Evolutionary conservation across 352 stramenopile species (phyloP), one percentile per base, ranked within the genome.

Genomic region (Phytophthora pseudosyringae): DNA sequence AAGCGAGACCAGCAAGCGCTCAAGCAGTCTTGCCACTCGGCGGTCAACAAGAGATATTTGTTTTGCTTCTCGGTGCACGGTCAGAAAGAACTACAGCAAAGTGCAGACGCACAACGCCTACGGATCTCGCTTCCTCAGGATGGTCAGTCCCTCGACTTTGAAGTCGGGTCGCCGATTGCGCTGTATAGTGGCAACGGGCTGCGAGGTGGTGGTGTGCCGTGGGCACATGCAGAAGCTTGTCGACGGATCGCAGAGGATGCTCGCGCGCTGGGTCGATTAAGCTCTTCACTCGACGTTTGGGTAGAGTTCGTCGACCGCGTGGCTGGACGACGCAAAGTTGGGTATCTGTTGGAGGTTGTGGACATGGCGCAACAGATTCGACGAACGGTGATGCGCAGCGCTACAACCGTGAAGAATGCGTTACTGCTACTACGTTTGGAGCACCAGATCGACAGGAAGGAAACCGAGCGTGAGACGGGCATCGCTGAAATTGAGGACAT

Each of bases 241-340:
- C 56, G 57, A 25, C 50, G 41, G 3, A 69, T 75, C 49, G 67
- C 45, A 4, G 46, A 64, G 16, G 51, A 75, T 57, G 58, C 62
- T 40, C 51, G 51, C 12, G 62, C 67, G 21, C 55, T 90, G 12
- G 52, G 39, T 15, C 74, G 63, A 41, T 69, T 90, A 46, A 65
- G 55, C 21, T 93, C 93, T 26, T 77, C 73, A 11, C 62, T 91
- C 3, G 71, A 78, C n/a, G 70, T 87, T 52, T 94, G 86, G 86
- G 59, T 93, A 15, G 86, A 94, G 39, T 79, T 73, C 8, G 85
- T 93, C 4, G 83, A 94, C 29, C 66, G 71, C 1, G 58, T 76
- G 5, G 74, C 70, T 9, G 82, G 83, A 3, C 77, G 75, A 21
- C 77, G 86, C n/a, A 89, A 89, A 54, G 73, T 94, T 13, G 76